Conservation (phyloP, 768 basidiomycete genomes). For the Tephrocybe sp. region DNA sequence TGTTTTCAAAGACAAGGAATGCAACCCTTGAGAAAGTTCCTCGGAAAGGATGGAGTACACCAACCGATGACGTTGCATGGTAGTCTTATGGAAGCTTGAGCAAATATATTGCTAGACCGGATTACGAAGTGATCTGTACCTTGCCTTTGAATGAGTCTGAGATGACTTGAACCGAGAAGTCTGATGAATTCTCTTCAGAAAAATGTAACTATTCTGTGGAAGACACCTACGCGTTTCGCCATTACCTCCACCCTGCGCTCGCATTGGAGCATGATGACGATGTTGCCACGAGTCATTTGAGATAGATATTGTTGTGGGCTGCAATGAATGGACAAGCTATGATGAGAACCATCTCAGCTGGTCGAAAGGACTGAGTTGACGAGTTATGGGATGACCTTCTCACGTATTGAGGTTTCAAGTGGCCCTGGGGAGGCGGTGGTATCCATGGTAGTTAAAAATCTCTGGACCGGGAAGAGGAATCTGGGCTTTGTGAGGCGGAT, state of each 20-base stretch:
- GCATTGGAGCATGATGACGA: constrained; percentile 83
- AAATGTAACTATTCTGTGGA: constrained; percentile 12
- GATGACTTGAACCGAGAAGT: constrained; percentile 76
- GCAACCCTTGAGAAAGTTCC: constrained; percentile 70
- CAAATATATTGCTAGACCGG: not conserved
- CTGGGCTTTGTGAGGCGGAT: constrained; percentile 9
- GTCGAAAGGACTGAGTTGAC: constrained; percentile 17
- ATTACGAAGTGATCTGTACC: constrained; percentile 38
- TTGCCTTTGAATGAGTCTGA: constrained; percentile 75
- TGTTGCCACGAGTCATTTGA: constrained; percentile 86
- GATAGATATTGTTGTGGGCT: constrained; percentile 64
- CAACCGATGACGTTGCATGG: constrained; percentile 81
- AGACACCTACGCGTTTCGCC: constrained; percentile 78
- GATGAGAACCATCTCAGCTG: constrained; percentile 17
- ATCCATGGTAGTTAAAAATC: constrained; percentile 20
- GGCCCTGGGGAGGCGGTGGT: constrained; percentile 41
- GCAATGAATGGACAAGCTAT: constrained; percentile 63
- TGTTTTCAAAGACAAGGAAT: constrained; percentile 76
- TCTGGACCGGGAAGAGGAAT: constrained; percentile 5
- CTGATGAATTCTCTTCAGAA: constrained; percentile 33
- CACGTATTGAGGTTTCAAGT: constrained; percentile 58
- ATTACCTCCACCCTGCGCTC: constrained; percentile 60
- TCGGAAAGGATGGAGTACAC: constrained; percentile 72
- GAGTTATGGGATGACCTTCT: constrained; percentile 46
- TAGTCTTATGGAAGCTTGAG: constrained; percentile 42